Percentiles rank a stretch among this genome's conserved stretches.
These are phyloP conservation scores for Aspergillus brasiliensis DNA, from an alignment of 2,329 filamentous ascomycete species.

Conservation along the genomic window DNA sequence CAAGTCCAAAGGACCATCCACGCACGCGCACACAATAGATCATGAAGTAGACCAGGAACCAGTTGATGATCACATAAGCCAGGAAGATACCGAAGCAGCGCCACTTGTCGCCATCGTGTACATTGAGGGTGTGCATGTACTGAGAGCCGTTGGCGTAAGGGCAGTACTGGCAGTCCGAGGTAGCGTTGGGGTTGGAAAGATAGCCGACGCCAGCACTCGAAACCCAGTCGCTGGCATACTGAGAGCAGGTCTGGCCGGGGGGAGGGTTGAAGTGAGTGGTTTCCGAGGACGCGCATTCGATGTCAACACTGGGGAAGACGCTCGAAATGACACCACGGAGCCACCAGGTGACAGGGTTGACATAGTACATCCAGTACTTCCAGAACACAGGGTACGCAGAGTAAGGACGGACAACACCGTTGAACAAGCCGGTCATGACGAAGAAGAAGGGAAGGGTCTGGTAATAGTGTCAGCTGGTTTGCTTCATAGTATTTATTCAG, in stretches of 20 bases:
- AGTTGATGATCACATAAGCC: constrained; percentile 70
- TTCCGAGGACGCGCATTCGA: constrained; percentile 60
- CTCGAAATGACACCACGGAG: constrained; percentile 69
- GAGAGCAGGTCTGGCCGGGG: constrained; percentile 62
- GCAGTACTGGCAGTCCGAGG: constrained; percentile 68
- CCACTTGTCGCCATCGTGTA: constrained; percentile 66
- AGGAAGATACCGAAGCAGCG: constrained; percentile 72
- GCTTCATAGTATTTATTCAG: neutral
- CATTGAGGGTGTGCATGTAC: constrained; percentile 64
- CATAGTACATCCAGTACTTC: constrained; percentile 70
- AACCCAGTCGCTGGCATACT: constrained; percentile 66
- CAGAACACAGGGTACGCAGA: constrained; percentile 67
- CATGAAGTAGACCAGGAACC: constrained; percentile 74
- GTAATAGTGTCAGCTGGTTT: neutral
- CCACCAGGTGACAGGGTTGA: constrained; percentile 72
- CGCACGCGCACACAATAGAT: constrained; percentile 72
- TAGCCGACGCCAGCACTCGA: constrained; percentile 56
- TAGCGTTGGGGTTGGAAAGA: constrained; percentile 63
- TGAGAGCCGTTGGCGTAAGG: constrained; percentile 66
- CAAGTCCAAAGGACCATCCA: constrained; percentile 71
- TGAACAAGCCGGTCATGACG: constrained; percentile 75
- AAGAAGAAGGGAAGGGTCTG: constrained; percentile 75
- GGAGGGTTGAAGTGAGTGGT: constrained; percentile 68
- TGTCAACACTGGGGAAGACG: constrained; percentile 55
- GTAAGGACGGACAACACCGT: constrained; percentile 74